Evolutionary conservation across 495 filamentous ascomycete species (phyloP).

Genomic region (Hypomontagnella monticulosa): DNA sequence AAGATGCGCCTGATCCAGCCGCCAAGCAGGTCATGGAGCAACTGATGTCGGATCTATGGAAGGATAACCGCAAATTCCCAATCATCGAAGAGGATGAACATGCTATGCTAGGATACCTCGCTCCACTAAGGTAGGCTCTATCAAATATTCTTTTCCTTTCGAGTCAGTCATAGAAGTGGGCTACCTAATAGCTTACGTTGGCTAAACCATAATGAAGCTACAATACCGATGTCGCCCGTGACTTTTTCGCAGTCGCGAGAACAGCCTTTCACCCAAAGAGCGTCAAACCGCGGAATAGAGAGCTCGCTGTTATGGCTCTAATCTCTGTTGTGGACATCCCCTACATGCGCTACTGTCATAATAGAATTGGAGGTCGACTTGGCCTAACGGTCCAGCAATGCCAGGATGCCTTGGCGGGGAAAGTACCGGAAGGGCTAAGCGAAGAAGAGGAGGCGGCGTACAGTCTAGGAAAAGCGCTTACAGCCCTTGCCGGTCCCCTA

Average conservation of each 20-base stretch:
- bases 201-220: too few relatives aligned
- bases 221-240: neutral
- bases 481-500: conserved; percentile 9
- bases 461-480: conserved; percentile 4
- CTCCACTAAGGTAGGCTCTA: conserved; percentile 1
- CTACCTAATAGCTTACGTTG: too few relatives aligned
- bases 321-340: conserved; percentile 13
- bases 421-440: conserved; percentile 11
- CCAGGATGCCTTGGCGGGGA: conserved; percentile 7
- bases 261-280: neutral
- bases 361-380: neutral
- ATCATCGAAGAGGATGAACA: neutral
- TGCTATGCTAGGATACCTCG: conserved; percentile 3
- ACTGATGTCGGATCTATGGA: neutral
- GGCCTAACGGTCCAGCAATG: conserved; percentile 6
- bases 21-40: conserved; percentile 12
- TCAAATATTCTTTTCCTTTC: neutral
- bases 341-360: conserved; percentile 15
- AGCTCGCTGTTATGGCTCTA: conserved; percentile 22
- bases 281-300: conserved; percentile 20
- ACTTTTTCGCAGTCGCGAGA: conserved; percentile 1
- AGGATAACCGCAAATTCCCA: neutral
- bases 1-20: conserved; percentile 1
- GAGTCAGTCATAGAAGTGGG: neutral
- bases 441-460: conserved; percentile 19